Evolutionary conservation across 2,329 filamentous ascomycete genomes (phyloP).

Genomic region (Plenodomus biglobosus): DNA sequence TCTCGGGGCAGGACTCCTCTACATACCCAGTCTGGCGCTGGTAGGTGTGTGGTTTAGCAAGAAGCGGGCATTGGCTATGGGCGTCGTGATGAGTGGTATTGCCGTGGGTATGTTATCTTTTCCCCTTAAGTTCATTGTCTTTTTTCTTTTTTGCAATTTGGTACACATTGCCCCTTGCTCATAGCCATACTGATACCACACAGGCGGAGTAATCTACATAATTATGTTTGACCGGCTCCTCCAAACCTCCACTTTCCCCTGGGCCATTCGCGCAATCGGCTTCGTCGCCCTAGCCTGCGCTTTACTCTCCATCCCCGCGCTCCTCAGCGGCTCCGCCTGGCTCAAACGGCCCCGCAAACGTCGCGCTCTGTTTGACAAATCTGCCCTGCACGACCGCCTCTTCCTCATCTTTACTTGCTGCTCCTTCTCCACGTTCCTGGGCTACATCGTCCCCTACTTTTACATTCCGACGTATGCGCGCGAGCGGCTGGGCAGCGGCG

Average conservation of each 20-base stretch:
- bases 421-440: slow-evolving; percentile 40
- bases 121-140: too few species aligned
- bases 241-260: slow-evolving; percentile 34
- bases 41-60: slow-evolving; percentile 42
- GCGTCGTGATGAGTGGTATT: slow-evolving; percentile 44
- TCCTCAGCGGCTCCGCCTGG: slow-evolving; percentile 35
- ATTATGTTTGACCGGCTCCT: slow-evolving; percentile 40
- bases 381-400: slow-evolving; percentile 36
- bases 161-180: too few species aligned
- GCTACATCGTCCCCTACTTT: slow-evolving; percentile 44
- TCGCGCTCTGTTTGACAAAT: slow-evolving; percentile 37
- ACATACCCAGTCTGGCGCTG: slow-evolving; percentile 42
- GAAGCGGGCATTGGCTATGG: slow-evolving; percentile 39
- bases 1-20: slow-evolving; percentile 39
- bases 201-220: slow-evolving; percentile 42
- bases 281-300: slow-evolving; percentile 38
- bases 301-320: slow-evolving; percentile 38
- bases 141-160: too few species aligned
- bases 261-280: slow-evolving; percentile 41
- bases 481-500: slow-evolving; percentile 32
- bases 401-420: slow-evolving; percentile 41
- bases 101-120: slow-evolving; percentile 36
- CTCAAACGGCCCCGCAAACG: slow-evolving; percentile 34
- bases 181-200: not conserved
- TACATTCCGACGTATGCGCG: slow-evolving; percentile 42